These are phyloP conservation scores for Phytophthora sansomeana DNA, from an alignment of 352 stramenopile species.

Conservation along the genomic window DNA sequence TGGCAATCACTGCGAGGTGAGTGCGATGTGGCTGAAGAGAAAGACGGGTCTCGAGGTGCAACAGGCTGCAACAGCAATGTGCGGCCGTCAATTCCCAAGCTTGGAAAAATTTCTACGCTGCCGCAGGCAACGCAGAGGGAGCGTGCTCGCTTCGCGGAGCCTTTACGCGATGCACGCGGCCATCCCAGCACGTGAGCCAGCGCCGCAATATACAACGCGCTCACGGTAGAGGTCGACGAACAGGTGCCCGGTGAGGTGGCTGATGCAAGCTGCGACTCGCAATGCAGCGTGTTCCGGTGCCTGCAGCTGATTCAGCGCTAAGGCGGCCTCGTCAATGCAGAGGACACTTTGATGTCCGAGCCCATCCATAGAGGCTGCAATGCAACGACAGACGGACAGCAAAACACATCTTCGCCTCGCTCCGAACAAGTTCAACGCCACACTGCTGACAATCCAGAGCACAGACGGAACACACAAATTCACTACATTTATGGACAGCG, in stretches of 20 bases:
- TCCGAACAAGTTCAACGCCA: conserved; percentile 19
- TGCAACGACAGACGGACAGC: conserved; percentile 31
- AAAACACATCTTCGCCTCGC: conserved; percentile 16
- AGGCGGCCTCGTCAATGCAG: conserved; percentile 6
- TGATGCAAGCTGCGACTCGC: conserved; percentile 1
- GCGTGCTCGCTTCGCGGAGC: conserved; percentile 12
- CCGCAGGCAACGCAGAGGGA: conserved; percentile 21
- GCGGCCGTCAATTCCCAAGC: conserved; percentile 36
- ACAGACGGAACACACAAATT: no score
- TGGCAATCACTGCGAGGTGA: no score
- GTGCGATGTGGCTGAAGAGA: background rate
- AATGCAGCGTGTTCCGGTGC: conserved; percentile 12
- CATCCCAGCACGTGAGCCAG: conserved; percentile 2
- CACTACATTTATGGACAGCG: no score
- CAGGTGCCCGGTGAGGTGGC: background rate
- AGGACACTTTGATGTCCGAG: conserved; percentile 9
- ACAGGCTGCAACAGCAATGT: conserved; percentile 9
- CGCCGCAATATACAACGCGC: background rate
- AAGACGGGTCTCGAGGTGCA: background rate
- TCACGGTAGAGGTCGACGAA: conserved; percentile 1
- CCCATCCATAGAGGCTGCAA: conserved; percentile 35
- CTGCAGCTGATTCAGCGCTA: background rate
- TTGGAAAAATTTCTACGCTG: conserved; percentile 16
- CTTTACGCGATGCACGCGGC: conserved; percentile 23
- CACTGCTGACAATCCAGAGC: no score